Evolutionary conservation across 2,329 filamentous ascomycete species (phyloP), one percentile per base, ranked within the genome.

Genomic region (Pochonia chlamydosporia): DNA sequence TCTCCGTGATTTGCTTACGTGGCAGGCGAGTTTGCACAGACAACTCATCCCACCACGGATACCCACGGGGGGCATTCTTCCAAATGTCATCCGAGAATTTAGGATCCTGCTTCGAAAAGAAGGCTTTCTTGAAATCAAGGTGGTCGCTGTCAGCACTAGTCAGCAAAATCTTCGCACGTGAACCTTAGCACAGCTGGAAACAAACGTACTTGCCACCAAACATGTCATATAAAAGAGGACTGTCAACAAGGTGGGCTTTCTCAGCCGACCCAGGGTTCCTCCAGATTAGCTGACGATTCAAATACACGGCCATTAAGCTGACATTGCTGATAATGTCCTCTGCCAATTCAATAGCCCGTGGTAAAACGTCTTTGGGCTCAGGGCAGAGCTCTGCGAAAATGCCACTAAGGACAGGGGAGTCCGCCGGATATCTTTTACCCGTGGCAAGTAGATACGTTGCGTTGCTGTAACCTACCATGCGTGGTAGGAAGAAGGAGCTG

Each of bases 401-500:
- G 23, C 28, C 41, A 18, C 23, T 31, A 13, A 31, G 10, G 3
- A 25, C 39, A 4, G 39, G 21, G 1, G 48, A 21, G 4, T 49
- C 46, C 3, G 48, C 50, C 1, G 46, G 21, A 5, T 51, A 51
- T 8, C 42, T 23, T 26, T 39, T 40, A 2, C 52, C 52, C 4
- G 54, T 53, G 4, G 49, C 44, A 3, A 47, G 33, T 9, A 53
- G 37, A 25, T 54, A 50, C n/a, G 47, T 51, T 1, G 49, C 52
- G 3, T 47, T 53, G 9, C 46, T 47, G 5, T 48, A 48, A 0
- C 54, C 50, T 10, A 54, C 21, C 28, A 53, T 43, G 14, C 49
- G 51, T 0, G 52, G 52, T 5, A 54, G 46, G 35, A 54, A 55
- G 24, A 53, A 54, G 3, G 49, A 46, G 23, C 48, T 49, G 40